Conservation (phyloP, 768 basidiomycete species). For the Saitozyma sp. region DNA sequence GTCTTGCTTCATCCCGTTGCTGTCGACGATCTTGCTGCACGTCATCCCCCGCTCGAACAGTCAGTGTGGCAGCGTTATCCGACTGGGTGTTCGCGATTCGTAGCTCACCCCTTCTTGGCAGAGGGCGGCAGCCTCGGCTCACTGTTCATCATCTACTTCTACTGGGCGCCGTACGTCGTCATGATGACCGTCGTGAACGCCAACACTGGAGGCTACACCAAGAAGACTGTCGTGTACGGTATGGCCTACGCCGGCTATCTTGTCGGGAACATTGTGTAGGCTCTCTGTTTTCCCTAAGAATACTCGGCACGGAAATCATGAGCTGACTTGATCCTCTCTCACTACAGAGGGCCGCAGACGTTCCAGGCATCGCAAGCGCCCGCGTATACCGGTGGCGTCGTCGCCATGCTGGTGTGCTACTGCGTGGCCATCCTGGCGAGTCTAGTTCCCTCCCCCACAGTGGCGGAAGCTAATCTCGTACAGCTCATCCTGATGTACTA, state of each 20-base stretch:
- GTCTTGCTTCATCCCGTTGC: conserved; percentile 26
- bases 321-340: too few species aligned
- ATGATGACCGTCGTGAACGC: conserved; percentile 29
- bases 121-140: conserved; percentile 32
- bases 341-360: too few species aligned
- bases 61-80: too few species aligned
- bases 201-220: conserved; percentile 37
- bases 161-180: conserved; percentile 37
- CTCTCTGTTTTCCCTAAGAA: conserved; percentile 25
- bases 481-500: background rate
- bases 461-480: background rate
- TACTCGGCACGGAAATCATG: too few species aligned
- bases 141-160: conserved; percentile 39
- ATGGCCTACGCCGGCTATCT: conserved; percentile 46
- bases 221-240: conserved; percentile 32
- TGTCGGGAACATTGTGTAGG: conserved; percentile 42
- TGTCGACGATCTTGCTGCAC: conserved; percentile 35
- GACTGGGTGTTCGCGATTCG: too few species aligned
- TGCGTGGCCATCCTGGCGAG: conserved; percentile 12
- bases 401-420: conserved; percentile 5
- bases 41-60: conserved; percentile 31
- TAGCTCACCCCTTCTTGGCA: too few species aligned
- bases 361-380: conserved; percentile 29
- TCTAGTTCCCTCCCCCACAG: background rate
- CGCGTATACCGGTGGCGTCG: conserved; percentile 22